Evolutionary conservation across 2,329 filamentous ascomycete species (phyloP).

Genomic region (Colletotrichum cuscutae): DNA sequence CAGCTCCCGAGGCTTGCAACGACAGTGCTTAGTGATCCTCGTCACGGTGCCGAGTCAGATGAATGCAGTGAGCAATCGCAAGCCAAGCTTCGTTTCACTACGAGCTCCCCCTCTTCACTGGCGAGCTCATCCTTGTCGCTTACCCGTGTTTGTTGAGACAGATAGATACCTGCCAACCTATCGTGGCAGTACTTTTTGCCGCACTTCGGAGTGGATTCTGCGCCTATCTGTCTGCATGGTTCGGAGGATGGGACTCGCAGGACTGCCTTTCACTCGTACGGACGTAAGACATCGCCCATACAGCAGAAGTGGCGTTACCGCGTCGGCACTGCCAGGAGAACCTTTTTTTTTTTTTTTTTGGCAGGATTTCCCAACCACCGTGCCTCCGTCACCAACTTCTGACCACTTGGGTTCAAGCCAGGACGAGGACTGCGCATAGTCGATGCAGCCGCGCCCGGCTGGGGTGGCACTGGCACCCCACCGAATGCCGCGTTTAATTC

Average conservation of each 20-base stretch:
- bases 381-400: background rate
- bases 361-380: slow-evolving; percentile 1
- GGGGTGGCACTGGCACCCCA: background rate
- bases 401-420: background rate
- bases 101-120: background rate
- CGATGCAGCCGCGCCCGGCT: background rate
- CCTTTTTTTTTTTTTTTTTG: background rate
- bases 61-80: background rate
- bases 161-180: background rate
- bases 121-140: background rate
- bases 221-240: slow-evolving; percentile 8
- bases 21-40: background rate
- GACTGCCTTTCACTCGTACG: background rate
- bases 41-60: background rate
- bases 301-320: background rate
- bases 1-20: background rate
- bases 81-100: background rate
- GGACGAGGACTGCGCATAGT: background rate
- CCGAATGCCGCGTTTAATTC: background rate
- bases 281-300: background rate
- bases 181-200: background rate
- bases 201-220: background rate
- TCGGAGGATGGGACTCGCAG: background rate
- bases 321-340: slow-evolving; percentile 1
- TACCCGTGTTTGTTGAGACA: background rate